A percentile compares a stretch with the other conserved stretches of the same genome.
Evolutionary conservation across 2,329 filamentous ascomycete genomes (phyloP).

Genomic region (Apiospora koreana): DNA sequence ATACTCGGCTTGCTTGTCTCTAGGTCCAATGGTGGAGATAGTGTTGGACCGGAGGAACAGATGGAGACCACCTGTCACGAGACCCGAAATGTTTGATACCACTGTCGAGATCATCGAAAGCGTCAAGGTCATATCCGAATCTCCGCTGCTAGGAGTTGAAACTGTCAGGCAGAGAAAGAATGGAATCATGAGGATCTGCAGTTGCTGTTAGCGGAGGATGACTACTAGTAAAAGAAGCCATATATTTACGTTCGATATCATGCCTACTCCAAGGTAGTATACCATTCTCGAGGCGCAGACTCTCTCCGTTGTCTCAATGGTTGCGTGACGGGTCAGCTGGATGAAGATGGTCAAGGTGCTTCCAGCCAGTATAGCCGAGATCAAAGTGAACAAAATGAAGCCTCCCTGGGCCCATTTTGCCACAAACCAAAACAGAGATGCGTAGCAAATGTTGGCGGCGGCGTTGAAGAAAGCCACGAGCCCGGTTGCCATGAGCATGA

Average conservation of each 20-base stretch:
- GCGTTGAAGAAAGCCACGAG: conserved; percentile 57
- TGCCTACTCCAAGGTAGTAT: conserved; percentile 62
- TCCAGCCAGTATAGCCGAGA: conserved; percentile 51
- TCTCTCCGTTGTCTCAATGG: conserved; percentile 60
- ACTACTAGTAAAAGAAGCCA: not conserved
- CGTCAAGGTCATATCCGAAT: conserved; percentile 42
- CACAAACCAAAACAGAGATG: conserved; percentile 68
- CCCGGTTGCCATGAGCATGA: conserved; percentile 57
- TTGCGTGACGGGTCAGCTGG: conserved; percentile 54
- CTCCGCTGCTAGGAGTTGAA: conserved; percentile 39
- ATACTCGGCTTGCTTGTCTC: conserved; percentile 47
- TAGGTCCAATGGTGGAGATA: conserved; percentile 53
- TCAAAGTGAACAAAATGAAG: conserved; percentile 53
- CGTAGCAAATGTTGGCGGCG: conserved; percentile 64
- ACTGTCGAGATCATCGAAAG: conserved; percentile 66
- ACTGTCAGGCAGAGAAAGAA: conserved; percentile 63
- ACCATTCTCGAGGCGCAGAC: conserved; percentile 69
- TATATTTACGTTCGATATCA: conserved; percentile 56
- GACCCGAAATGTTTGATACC: conserved; percentile 64
- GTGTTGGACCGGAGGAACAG: conserved; percentile 67
- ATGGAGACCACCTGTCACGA: conserved; percentile 66
- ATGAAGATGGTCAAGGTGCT: conserved; percentile 57
- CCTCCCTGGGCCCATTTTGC: conserved; percentile 59
- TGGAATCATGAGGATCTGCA: conserved; percentile 56
- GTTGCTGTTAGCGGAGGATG: conserved; percentile 34